A percentile compares a stretch with the other conserved stretches of the same genome.
These are phyloP conservation scores for Lobosporangium transversale DNA, from an alignment of 192 early-diverging fungal genomes.

Conservation along the genomic window DNA sequence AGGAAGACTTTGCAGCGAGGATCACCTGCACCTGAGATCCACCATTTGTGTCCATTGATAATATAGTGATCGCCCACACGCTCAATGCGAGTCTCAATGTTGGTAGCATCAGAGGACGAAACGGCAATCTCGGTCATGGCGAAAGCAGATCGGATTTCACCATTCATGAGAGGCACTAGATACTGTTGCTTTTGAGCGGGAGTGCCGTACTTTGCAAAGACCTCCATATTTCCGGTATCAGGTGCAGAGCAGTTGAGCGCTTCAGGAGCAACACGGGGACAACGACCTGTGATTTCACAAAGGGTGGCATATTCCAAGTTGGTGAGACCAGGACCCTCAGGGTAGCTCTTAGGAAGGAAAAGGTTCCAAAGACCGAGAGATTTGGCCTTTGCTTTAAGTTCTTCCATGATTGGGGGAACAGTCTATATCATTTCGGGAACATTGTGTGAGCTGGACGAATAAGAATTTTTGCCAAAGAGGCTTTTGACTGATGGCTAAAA, in stretches of 20 bases:
- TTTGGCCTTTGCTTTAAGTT: slow-evolving; percentile 88
- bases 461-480: too few species aligned
- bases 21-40: slow-evolving; percentile 97
- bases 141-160: slow-evolving; percentile 95
- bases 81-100: slow-evolving; percentile 88
- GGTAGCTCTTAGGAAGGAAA: slow-evolving; percentile 85
- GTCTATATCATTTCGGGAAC: too few species aligned
- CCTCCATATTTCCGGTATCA: slow-evolving; percentile 99
- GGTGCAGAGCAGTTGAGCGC: slow-evolving; percentile 94
- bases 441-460: too few species aligned
- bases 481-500: not conserved
- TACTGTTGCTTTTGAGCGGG: slow-evolving; percentile 83
- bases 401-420: slow-evolving; percentile 87
- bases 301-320: slow-evolving; percentile 96
- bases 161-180: slow-evolving; percentile 85
- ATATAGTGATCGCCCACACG: slow-evolving; percentile 71
- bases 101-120: slow-evolving; percentile 97
- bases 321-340: slow-evolving; percentile 85
- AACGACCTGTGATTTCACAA: slow-evolving; percentile 90
- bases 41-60: slow-evolving; percentile 94
- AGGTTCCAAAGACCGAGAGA: slow-evolving; percentile 96
- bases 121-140: slow-evolving; percentile 98
- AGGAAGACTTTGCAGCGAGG: slow-evolving; percentile 92
- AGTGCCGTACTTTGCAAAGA: slow-evolving; percentile 95
- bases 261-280: slow-evolving; percentile 84